These are phyloP conservation scores for Iris pallida DNA, from an alignment of 116 monocot genomes.

Conservation along the genomic window DNA sequence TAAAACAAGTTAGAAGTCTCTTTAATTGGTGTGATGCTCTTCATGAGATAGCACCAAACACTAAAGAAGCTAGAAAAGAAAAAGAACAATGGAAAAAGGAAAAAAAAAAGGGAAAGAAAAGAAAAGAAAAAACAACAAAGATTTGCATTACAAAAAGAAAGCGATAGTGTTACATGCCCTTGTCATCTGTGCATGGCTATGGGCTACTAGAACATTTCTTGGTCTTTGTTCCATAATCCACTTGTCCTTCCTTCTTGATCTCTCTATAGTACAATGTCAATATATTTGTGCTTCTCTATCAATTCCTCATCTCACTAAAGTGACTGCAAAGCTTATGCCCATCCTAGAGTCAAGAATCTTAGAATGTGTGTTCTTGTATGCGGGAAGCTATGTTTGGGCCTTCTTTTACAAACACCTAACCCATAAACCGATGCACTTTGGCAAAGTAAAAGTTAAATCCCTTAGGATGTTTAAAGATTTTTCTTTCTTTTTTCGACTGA, in stretches of 20 bases:
- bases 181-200: not conserved
- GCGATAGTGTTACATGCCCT: too few species aligned
- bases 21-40: not conserved
- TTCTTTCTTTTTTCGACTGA: not conserved
- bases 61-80: too few species aligned
- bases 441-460: constrained; percentile 19
- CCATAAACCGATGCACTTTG: constrained; percentile 28
- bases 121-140: too few species aligned
- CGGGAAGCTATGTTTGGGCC: constrained; percentile 29
- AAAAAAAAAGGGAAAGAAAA: constrained; percentile 3
- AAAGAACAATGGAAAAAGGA: not conserved
- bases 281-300: constrained; percentile 4
- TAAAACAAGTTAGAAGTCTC: not conserved
- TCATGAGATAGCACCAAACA: not conserved
- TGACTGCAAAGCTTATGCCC: constrained; percentile 29
- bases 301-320: constrained; percentile 20
- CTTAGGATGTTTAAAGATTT: constrained; percentile 36
- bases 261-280: constrained; percentile 5
- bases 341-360: constrained; percentile 44
- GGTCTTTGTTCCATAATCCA: constrained; percentile 9
- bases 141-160: too few species aligned
- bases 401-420: constrained; percentile 18
- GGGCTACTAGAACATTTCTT: constrained; percentile 16
- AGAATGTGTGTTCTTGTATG: constrained; percentile 44
- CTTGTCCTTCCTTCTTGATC: not conserved